These are phyloP conservation scores for Paraphaeosphaeria minitans DNA, from an alignment of 2,329 filamentous ascomycete species.

Conservation along the genomic window DNA sequence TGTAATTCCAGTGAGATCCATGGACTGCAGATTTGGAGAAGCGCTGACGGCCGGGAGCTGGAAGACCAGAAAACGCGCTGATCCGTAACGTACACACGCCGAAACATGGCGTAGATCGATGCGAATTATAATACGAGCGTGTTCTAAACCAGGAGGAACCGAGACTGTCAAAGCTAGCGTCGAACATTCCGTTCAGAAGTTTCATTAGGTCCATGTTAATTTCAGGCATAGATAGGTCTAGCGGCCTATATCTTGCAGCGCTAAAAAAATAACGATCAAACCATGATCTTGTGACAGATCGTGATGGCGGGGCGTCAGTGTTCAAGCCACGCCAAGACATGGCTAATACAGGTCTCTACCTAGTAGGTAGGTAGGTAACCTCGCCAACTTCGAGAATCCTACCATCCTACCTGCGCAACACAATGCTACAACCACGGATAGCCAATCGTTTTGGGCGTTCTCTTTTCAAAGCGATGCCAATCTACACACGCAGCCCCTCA, in stretches of 20 bases:
- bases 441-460: conserved; percentile 20
- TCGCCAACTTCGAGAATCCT: background rate
- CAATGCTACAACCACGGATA: conserved; percentile 44
- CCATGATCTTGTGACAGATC: no score
- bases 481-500: conserved; percentile 23
- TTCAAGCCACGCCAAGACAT: background rate
- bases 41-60: background rate
- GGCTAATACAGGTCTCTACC: background rate
- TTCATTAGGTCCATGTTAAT: background rate
- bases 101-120: no score
- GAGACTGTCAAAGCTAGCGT: background rate
- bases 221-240: background rate
- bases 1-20: background rate
- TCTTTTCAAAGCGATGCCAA: conserved; percentile 19
- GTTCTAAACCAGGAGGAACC: background rate
- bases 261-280: no score
- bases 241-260: no score
- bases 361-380: no score
- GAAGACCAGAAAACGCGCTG: background rate
- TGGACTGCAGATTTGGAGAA: background rate
- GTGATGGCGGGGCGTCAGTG: background rate
- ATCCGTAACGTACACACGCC: background rate
- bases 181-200: background rate
- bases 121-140: background rate
- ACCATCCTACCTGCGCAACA: background rate